Percentiles rank a stretch among this genome's conserved stretches.
Conservation (phyloP, 2,329 filamentous ascomycete species). For the Sporothrix protearum region DNA sequence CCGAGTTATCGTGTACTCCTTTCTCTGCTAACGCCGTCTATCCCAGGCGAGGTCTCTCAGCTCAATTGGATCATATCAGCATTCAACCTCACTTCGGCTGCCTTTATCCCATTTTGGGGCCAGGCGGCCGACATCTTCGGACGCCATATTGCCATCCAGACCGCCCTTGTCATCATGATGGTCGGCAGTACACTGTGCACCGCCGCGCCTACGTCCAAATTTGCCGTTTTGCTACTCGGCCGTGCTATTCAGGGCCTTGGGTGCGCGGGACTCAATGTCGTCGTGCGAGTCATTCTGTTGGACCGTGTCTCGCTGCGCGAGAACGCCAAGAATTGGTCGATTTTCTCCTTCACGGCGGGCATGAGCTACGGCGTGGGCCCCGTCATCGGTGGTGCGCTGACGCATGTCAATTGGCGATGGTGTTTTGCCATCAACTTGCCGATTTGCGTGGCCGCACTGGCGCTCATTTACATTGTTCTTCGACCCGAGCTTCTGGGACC, state of each 20-base stretch:
- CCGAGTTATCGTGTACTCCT: background rate
- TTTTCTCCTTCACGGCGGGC: slow-evolving; percentile 59
- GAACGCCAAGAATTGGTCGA: slow-evolving; percentile 59
- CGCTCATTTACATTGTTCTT: slow-evolving; percentile 55
- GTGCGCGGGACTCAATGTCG: slow-evolving; percentile 58
- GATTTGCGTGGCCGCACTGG: slow-evolving; percentile 48
- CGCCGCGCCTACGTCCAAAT: slow-evolving; percentile 50
- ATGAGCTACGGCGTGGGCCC: slow-evolving; percentile 60
- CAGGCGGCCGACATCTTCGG: slow-evolving; percentile 65
- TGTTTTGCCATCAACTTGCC: slow-evolving; percentile 51
- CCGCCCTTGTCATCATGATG: slow-evolving; percentile 54
- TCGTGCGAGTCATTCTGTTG: slow-evolving; percentile 60
- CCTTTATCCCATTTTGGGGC: slow-evolving; percentile 64
- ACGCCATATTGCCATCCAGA: slow-evolving; percentile 56
- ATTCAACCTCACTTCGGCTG: slow-evolving; percentile 64
- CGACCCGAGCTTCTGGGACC: slow-evolving; percentile 56
- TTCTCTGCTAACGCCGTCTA: background rate
- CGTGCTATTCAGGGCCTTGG: slow-evolving; percentile 61
- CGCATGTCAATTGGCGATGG: slow-evolving; percentile 59
- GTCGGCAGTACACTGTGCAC: slow-evolving; percentile 61
- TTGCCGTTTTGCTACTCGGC: slow-evolving; percentile 59
- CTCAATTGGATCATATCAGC: slow-evolving; percentile 68
- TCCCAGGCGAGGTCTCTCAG: slow-evolving; percentile 49
- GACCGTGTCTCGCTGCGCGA: slow-evolving; percentile 61
- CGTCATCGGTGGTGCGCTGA: slow-evolving; percentile 57